Evolutionary conservation across 352 stramenopile species (phyloP).

Genomic region (Lagenidium giganteum): DNA sequence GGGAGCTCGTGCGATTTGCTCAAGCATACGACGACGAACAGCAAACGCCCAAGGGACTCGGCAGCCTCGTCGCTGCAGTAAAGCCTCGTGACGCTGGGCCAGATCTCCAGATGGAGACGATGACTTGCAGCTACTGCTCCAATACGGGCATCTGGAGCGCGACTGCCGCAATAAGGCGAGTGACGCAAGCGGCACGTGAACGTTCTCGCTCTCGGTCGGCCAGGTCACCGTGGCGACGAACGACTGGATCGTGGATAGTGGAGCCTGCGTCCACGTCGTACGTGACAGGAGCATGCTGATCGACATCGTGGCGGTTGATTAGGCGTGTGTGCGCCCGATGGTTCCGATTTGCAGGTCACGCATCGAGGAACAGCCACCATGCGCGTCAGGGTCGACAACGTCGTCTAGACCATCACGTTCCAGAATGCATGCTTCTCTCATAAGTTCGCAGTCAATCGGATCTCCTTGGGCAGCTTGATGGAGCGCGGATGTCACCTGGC

Average conservation of each 20-base stretch:
- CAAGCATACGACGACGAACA: conserved; percentile 2
- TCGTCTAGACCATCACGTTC: not conserved
- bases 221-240: too few species aligned
- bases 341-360: not conserved
- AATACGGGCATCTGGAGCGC: not conserved
- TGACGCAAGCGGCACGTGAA: too few species aligned
- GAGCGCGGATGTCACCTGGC: not conserved
- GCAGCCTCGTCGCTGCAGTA: too few species aligned
- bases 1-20: conserved; percentile 2
- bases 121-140: not conserved
- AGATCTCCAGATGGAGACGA: too few species aligned
- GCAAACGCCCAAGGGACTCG: too few species aligned
- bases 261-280: not conserved
- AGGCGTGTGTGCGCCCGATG: not conserved
- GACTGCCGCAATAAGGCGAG: not conserved
- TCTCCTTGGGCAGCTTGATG: conserved; percentile 3
- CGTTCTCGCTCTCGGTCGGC: too few species aligned
- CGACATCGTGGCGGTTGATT: not conserved
- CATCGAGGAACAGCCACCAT: not conserved
- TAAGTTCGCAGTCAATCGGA: not conserved
- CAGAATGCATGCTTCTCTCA: not conserved
- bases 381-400: not conserved
- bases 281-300: not conserved
- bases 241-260: conserved; percentile 10
- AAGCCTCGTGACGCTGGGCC: too few species aligned